Evolutionary conservation across 768 basidiomycete species (phyloP).

Genomic region (Suillus clintonianus): DNA sequence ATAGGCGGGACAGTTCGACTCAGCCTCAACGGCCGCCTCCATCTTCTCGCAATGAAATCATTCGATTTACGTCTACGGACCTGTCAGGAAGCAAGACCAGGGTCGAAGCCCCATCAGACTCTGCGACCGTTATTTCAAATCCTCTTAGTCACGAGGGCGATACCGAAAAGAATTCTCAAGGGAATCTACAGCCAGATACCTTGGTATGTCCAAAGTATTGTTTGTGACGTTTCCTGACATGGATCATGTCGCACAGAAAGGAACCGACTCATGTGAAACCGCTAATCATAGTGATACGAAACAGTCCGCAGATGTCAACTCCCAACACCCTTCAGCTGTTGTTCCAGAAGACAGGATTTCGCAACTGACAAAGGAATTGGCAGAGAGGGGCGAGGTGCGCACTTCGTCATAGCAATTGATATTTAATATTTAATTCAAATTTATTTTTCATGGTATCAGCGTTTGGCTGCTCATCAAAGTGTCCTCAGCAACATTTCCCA

Average conservation of each 20-base stretch:
- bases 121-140: not conserved
- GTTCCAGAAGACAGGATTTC: slow-evolving; percentile 30
- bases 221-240: not conserved
- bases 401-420: not conserved
- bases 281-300: not conserved
- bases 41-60: slow-evolving; percentile 26
- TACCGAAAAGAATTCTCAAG: not conserved
- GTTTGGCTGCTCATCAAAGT: slow-evolving; percentile 53
- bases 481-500: slow-evolving; percentile 59
- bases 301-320: not conserved
- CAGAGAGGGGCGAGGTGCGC: slow-evolving; percentile 41
- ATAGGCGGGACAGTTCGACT: slow-evolving; percentile 7
- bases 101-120: not conserved
- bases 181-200: too few species aligned
- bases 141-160: not conserved
- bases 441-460: slow-evolving; percentile 28
- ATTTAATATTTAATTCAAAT: slow-evolving; percentile 3
- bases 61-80: slow-evolving; percentile 23
- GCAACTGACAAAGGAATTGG: slow-evolving; percentile 47
- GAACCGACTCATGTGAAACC: not conserved
- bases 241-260: not conserved
- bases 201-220: not conserved
- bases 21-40: slow-evolving; percentile 15
- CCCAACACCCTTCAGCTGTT: not conserved
- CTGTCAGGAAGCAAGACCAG: not conserved